phyloP scores from a whole-genome alignment of 2,329 filamentous ascomycete species.

The Alternaria brassicae region DNA sequence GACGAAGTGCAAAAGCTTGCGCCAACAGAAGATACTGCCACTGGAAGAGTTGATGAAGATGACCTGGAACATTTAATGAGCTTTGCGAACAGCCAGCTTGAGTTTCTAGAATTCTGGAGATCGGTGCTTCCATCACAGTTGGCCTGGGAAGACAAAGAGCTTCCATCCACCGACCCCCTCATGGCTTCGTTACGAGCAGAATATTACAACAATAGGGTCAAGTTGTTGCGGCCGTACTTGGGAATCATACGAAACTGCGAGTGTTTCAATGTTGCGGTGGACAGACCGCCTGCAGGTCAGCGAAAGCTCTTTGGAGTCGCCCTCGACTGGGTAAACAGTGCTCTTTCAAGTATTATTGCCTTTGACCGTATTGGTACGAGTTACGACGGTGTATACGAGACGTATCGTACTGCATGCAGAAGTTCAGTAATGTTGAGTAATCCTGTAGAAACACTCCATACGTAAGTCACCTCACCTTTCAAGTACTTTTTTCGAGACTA shows the following conservation, averaged over 20 bases:
- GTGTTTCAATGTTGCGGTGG: background rate
- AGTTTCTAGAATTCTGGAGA: conserved; percentile 2
- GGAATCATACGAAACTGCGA: background rate
- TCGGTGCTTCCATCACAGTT: background rate
- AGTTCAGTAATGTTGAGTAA: background rate
- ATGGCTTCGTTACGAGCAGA: conserved; percentile 6
- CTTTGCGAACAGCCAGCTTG: background rate
- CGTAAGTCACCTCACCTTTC: background rate
- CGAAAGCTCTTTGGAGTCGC: background rate
- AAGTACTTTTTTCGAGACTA: background rate
- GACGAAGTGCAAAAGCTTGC: background rate
- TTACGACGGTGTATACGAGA: background rate
- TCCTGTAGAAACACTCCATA: background rate
- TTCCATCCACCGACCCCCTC: background rate
- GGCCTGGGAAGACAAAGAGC: background rate
- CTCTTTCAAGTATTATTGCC: background rate
- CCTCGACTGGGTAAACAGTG: background rate
- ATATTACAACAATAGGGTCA: background rate
- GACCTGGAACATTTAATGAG: background rate
- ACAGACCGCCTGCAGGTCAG: background rate
- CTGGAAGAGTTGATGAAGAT: background rate
- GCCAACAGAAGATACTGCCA: background rate
- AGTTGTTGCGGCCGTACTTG: background rate
- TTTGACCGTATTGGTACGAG: background rate
- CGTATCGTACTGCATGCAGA: background rate